These are phyloP conservation scores for Geotrichum australiense DNA, from an alignment of 1,139 yeast genomes.

Conservation along the genomic window DNA sequence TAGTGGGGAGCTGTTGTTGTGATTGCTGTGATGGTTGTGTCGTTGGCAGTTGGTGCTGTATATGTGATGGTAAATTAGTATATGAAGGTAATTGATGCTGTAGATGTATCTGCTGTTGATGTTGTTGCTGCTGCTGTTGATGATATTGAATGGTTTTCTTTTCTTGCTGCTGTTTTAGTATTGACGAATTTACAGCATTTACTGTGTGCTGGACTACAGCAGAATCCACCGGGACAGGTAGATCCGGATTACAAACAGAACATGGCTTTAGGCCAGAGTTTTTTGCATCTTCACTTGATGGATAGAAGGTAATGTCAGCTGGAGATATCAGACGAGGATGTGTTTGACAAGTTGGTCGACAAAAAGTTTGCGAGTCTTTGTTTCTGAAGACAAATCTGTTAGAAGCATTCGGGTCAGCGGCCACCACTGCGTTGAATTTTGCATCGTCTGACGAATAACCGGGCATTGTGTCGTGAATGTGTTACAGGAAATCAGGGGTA, in stretches of 20 bases:
- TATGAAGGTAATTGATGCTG: too few relatives aligned
- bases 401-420: constrained; percentile 10
- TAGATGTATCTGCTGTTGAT: constrained; percentile 2
- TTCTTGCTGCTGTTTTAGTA: neutral
- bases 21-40: constrained; percentile 20
- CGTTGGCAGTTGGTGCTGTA: constrained; percentile 1
- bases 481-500: neutral
- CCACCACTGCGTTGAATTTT: constrained; percentile 6
- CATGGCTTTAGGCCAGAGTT: constrained; percentile 47
- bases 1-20: too few relatives aligned
- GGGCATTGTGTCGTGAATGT: constrained; percentile 4
- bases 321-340: constrained; percentile 5
- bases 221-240: constrained; percentile 39
- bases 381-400: constrained; percentile 10
- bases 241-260: constrained; percentile 42
- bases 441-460: constrained; percentile 7
- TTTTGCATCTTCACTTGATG: constrained; percentile 33
- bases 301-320: constrained; percentile 8
- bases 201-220: constrained; percentile 52
- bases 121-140: constrained; percentile 5
- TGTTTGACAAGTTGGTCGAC: constrained; percentile 14
- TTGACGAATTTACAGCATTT: constrained; percentile 38
- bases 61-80: too few relatives aligned
- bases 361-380: constrained; percentile 8
- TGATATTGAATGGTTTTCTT: neutral